Percentiles rank a stretch among this genome's conserved stretches.
These are phyloP conservation scores for Euryodendron excelsum DNA, from an alignment of 148 eudicot species.

Conservation along the genomic window DNA sequence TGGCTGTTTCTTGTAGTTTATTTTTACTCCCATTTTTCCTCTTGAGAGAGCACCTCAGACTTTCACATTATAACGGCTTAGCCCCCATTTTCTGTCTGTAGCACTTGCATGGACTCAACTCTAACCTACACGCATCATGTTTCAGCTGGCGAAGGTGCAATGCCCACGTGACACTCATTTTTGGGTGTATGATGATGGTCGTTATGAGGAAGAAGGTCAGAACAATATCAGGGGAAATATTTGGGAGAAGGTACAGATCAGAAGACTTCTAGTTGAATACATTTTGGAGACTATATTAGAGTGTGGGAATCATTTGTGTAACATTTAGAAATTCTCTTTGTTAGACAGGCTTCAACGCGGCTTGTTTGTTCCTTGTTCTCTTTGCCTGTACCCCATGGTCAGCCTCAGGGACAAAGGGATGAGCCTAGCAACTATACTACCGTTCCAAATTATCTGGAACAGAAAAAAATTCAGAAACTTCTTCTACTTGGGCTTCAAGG, in stretches of 20 bases:
- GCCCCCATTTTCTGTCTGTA: neutral
- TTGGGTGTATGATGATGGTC: slow-evolving; percentile 99
- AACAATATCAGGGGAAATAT: slow-evolving; percentile 97
- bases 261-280: neutral
- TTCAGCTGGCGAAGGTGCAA: slow-evolving; percentile 91
- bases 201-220: slow-evolving; percentile 99
- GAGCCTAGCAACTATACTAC: slow-evolving; percentile 75
- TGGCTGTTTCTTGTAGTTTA: neutral
- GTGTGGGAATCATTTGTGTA: slow-evolving; percentile 12
- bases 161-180: slow-evolving; percentile 99
- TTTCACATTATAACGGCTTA: neutral
- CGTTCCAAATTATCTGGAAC: slow-evolving; percentile 79
- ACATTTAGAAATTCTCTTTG: slow-evolving; percentile 13
- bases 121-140: neutral
- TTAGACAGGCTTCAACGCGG: slow-evolving; percentile 78
- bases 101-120: slow-evolving; percentile 8
- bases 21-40: slow-evolving; percentile 3
- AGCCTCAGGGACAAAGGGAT: slow-evolving; percentile 65
- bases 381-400: slow-evolving; percentile 92
- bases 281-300: neutral
- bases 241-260: slow-evolving; percentile 84
- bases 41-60: neutral
- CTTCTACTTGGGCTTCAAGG: slow-evolving; percentile 82
- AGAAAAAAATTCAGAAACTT: slow-evolving; percentile 70
- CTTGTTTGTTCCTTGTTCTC: slow-evolving; percentile 74